Base-by-base conservation (phyloP, 2,329 filamentous ascomycete genomes). In the Colletotrichum falcatum region DNA sequence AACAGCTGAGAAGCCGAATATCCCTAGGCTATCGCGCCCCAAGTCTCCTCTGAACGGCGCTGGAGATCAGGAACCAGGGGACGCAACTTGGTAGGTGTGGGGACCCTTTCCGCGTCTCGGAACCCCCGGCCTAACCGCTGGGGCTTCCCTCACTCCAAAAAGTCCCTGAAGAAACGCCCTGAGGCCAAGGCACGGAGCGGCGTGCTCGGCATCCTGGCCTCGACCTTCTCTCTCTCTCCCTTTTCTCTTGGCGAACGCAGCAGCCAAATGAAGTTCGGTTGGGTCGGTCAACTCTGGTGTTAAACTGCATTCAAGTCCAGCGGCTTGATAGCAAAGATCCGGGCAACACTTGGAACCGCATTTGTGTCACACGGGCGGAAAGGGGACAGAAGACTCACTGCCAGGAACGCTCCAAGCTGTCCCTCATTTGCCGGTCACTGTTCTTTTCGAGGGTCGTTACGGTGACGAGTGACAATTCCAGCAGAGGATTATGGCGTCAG, bases 1-100 rank as follows among this genome's bases (percentile, higher is more conserved):
- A 62, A 72, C 71, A 71, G 63, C 59, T 64, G 67, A 71, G 63
- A 59, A 39, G 51, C 51, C 68, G 49, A 44, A 51, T 54, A 51
- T 63, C 20, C 44, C 44, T 23, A 28, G 65, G 46, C 48, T 59
- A 16, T 48, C 39, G 16, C 53, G 30, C 58, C 44, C 30, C 53
- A 58, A 35, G 64, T 28, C 64, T 30, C 53, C 49, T 61, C 44
- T 67, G 44, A 70, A 62, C 44, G 44, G 37, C 54, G 63, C 67
- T 62, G 51, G 51, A 48, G 58, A 62, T 58, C 67, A n/a, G n/a
- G n/a, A n/a, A n/a, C n/a, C 61, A 59, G 54, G 61, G 62, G 62
- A 23, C 26, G 42, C 33, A 33, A 42, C 23, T 48, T 28, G 33
- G 23, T 42, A 44, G 61, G 51, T 67, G 67, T 70, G 67, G 67